Conservation (phyloP, 768 basidiomycete species). For the Naematelia encephala region DNA sequence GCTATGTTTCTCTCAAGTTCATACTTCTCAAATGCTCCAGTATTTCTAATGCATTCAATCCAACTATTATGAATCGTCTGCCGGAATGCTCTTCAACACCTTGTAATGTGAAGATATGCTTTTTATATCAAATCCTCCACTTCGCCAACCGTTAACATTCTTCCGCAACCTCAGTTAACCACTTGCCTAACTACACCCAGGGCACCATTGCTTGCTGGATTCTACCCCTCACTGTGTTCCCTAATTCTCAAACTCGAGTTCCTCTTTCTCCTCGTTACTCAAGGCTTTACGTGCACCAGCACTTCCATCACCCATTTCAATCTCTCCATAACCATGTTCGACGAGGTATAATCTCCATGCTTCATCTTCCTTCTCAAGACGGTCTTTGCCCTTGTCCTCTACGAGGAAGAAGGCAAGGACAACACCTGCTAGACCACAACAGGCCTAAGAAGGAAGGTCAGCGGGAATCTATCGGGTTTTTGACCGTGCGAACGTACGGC, state of each 20-base stretch:
- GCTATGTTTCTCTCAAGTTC: too few species aligned
- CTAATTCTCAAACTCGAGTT: conserved; percentile 12
- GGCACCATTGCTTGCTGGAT: too few species aligned
- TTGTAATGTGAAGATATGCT: too few species aligned
- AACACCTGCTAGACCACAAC: conserved; percentile 30
- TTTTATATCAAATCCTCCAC: too few species aligned
- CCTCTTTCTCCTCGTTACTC: conserved; percentile 25
- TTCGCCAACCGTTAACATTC: too few species aligned
- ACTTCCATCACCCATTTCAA: conserved; percentile 38
- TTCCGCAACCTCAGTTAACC: too few species aligned
- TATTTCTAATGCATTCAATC: too few species aligned
- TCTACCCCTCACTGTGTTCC: too few species aligned
- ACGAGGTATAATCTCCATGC: conserved; percentile 40
- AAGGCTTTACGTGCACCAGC: conserved; percentile 10
- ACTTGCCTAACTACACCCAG: too few species aligned
- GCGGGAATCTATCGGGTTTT: neutral
- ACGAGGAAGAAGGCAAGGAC: conserved; percentile 37
- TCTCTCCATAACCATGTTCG: conserved; percentile 32
- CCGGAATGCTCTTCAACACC: too few species aligned
- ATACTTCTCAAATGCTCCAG: too few species aligned
- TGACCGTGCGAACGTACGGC: conserved; percentile 7
- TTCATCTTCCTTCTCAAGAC: conserved; percentile 40
- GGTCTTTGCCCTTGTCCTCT: conserved; percentile 36
- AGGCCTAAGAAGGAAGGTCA: conserved; percentile 14
- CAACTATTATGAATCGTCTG: too few species aligned